These are phyloP conservation scores for Mallotus japonicus DNA, from an alignment of 441 rosid species.

Conservation along the genomic window DNA sequence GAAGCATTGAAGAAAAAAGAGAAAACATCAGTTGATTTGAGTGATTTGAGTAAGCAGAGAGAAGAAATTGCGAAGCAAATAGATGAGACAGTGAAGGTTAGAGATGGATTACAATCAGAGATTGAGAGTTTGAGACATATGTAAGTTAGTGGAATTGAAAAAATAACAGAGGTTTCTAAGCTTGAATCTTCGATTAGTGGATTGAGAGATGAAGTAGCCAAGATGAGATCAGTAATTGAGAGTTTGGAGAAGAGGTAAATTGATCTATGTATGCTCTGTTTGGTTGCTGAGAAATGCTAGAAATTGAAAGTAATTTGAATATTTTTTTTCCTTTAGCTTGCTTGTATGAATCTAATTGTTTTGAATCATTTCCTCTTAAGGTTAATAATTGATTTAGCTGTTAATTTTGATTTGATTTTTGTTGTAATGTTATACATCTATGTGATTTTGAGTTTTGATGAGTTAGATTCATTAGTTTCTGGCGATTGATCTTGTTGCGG, in stretches of 20 bases:
- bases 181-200: constrained; percentile 78
- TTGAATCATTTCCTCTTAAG: not conserved
- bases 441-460: too few relatives aligned
- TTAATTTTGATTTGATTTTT: too few relatives aligned
- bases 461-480: too few relatives aligned
- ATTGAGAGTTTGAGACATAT: constrained; percentile 78
- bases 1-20: constrained; percentile 45
- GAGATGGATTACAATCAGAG: constrained; percentile 64
- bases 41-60: constrained; percentile 44
- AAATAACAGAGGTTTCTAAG: constrained; percentile 90
- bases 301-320: too few relatives aligned
- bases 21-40: constrained; percentile 46
- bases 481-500: too few relatives aligned
- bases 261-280: too few relatives aligned
- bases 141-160: constrained; percentile 92
- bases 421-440: too few relatives aligned
- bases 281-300: too few relatives aligned
- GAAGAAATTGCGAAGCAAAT: constrained; percentile 48
- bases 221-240: constrained; percentile 48
- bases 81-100: constrained; percentile 47
- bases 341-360: too few relatives aligned
- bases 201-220: constrained; percentile 61
- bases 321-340: too few relatives aligned
- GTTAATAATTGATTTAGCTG: constrained; percentile 5
- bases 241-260: constrained; percentile 44